Conservation (phyloP, 768 basidiomycete species). For the Naematelia encephala region DNA sequence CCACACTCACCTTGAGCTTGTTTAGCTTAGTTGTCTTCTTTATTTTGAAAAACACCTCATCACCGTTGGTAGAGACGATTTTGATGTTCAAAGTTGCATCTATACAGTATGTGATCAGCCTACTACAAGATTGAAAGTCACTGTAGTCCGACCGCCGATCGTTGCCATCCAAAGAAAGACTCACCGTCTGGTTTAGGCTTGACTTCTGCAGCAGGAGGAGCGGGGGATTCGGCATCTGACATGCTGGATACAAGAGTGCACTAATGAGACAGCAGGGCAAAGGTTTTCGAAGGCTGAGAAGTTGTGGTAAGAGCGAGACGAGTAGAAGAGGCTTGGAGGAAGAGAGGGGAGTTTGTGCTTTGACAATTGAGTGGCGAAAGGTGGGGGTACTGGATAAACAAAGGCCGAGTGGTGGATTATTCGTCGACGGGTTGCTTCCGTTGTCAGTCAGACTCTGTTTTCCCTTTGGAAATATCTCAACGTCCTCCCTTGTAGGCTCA, state of each 20-base stretch:
- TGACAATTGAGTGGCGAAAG: too few species aligned
- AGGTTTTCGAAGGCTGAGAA: background rate
- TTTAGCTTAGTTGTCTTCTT: slow-evolving; percentile 86
- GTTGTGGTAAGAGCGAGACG: background rate
- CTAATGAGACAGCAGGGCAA: background rate
- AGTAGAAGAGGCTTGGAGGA: background rate
- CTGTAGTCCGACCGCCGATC: background rate
- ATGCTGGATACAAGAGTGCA: slow-evolving; percentile 14
- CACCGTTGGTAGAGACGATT: slow-evolving; percentile 55
- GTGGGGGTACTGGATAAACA: background rate
- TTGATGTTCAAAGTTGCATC: slow-evolving; percentile 47
- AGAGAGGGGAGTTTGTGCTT: too few species aligned
- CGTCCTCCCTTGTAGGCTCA: too few species aligned
- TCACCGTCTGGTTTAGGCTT: slow-evolving; percentile 43
- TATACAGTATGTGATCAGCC: background rate
- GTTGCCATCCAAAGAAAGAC: background rate
- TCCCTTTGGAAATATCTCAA: too few species aligned
- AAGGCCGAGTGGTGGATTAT: background rate
- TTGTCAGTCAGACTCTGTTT: too few species aligned
- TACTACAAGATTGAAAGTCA: background rate
- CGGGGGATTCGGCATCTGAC: slow-evolving; percentile 40
- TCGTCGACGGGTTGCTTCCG: too few species aligned
- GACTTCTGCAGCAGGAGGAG: slow-evolving; percentile 22
- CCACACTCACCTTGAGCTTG: slow-evolving; percentile 68
- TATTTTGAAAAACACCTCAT: slow-evolving; percentile 96